A percentile compares a stretch with the other conserved stretches of the same genome.
These are phyloP conservation scores for Graphiopsis chlorocephala DNA, from an alignment of 2,329 filamentous ascomycete species.

Conservation along the genomic window DNA sequence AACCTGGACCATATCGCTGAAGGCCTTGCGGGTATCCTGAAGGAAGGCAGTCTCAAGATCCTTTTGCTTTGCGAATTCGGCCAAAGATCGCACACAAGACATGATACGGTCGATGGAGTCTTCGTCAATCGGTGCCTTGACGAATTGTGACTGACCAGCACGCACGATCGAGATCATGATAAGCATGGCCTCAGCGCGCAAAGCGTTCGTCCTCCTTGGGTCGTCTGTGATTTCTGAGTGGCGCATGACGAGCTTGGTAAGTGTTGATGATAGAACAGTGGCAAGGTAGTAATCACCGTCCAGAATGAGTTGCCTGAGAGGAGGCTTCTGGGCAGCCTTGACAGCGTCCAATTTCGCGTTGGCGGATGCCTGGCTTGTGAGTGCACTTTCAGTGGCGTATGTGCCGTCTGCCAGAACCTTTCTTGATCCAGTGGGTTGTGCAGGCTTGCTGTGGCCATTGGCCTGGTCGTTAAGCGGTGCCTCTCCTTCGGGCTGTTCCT, in stretches of 20 bases:
- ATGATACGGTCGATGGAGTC: conserved; percentile 98
- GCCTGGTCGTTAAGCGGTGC: conserved; percentile 64
- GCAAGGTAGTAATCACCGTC: conserved; percentile 97
- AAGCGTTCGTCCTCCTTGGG: conserved; percentile 80
- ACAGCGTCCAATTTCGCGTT: conserved; percentile 93
- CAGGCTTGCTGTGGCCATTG: conserved; percentile 74
- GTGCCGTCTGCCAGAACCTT: conserved; percentile 95
- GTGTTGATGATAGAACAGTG: conserved; percentile 88
- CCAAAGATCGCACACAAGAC: conserved; percentile 89
- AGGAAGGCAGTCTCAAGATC: conserved; percentile 90
- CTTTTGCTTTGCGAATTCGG: conserved; percentile 85
- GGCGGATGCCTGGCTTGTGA: conserved; percentile 87
- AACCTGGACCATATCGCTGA: conserved; percentile 93
- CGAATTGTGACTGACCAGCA: conserved; percentile 97
- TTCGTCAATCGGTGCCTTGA: conserved; percentile 95
- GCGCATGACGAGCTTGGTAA: conserved; percentile 97
- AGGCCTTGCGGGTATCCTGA: conserved; percentile 91
- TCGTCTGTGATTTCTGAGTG: conserved; percentile 91
- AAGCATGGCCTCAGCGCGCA: conserved; percentile 95
- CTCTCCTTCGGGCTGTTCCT: conserved; percentile 69
- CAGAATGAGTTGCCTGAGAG: conserved; percentile 87
- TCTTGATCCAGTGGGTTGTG: conserved; percentile 77
- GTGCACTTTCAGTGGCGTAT: conserved; percentile 92
- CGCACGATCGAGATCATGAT: conserved; percentile 99
- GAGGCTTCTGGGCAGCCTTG: conserved; percentile 94